phyloP scores from a whole-genome alignment of 179 eudicot genomes.

The Silene coronaria region DNA sequence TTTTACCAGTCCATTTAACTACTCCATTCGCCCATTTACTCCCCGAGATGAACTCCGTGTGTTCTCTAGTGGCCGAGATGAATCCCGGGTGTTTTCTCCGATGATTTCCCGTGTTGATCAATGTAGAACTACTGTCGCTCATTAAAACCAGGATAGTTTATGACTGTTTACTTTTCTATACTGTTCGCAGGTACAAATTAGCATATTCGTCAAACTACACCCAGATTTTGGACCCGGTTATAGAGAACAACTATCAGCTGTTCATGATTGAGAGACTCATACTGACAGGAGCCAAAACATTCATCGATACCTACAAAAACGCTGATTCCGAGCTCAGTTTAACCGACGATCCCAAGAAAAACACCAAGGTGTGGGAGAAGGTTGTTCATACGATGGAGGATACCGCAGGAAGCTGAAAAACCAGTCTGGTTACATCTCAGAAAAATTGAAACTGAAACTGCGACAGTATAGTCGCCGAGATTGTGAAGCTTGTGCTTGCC shows the following conservation, averaged over 20 bases:
- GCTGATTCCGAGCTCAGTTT: conserved; percentile 66
- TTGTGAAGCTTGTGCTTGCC: not conserved
- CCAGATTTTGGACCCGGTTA: conserved; percentile 55
- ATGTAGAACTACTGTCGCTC: too few species aligned
- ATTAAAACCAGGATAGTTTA: not conserved
- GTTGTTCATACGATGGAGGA: conserved; percentile 57
- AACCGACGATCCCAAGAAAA: conserved; percentile 84
- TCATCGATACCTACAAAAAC: conserved; percentile 64
- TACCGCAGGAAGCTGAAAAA: conserved; percentile 24
- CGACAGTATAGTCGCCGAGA: not conserved
- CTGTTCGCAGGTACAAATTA: conserved; percentile 59
- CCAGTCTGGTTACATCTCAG: not conserved
- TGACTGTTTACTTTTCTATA: not conserved
- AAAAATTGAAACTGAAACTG: not conserved
- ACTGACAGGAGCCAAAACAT: conserved; percentile 73
- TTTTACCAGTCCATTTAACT: too few species aligned
- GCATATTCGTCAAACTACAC: conserved; percentile 86
- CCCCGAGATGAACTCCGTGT: too few species aligned
- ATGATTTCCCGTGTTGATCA: too few species aligned
- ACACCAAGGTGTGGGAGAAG: conserved; percentile 59
- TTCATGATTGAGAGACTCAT: conserved; percentile 92
- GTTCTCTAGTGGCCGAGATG: too few species aligned
- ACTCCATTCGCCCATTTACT: too few species aligned
- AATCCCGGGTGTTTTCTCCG: too few species aligned
- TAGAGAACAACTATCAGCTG: conserved; percentile 83